Evolutionary conservation across 257 asterid species (phyloP), one percentile per base, ranked within the genome.

Genomic region (Nicotiana otophora): DNA sequence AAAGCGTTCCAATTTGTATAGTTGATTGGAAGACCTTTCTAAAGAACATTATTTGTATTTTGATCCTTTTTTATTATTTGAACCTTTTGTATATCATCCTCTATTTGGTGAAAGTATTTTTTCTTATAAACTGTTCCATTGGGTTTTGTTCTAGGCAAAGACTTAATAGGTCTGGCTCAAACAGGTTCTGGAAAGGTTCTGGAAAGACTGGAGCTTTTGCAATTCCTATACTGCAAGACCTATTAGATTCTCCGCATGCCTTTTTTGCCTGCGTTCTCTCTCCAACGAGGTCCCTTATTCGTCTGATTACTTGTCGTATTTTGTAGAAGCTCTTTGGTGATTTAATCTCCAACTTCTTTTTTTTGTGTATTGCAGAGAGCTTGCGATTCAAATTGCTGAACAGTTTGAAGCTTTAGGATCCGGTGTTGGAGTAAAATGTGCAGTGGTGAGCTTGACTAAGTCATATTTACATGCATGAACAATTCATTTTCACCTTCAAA

Each of bases 181-280:
- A 96, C 99, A n/a, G n/a, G n/a, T n/a, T n/a, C n/a, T n/a, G n/a
- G n/a, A n/a, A n/a, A 10, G 99, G 99, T 81, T 96, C 99, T 2
- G 99, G 98, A 39, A 94, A 96, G 88, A 96, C 99, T 8, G 99
- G 94, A 2, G 99, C 99, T 1, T 94, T 94, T 62, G 99, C 98
- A 1, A 87, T 94, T 67, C 99, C 99, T 2, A 94, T 96, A 61
- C 86, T 96, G 30, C 98, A 96, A 68, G 70, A 97, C 5, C 94
- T 96, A 46, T 68, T 94, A 16, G 94, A 96, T 33, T 75, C 84
- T 42, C 96, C 95, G 0, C 97, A 94, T 86, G 89, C 98, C 1
- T 96, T 96, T 82, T 94, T 94, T n/a, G 98, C 98, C 9, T 94
- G 98, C 31, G 95, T 94, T 78, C 93, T 94, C 4, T 90, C 98